Base-by-base conservation (phyloP, 1,284 basidiomycete genomes). In the Afroboletus lepidellus region DNA sequence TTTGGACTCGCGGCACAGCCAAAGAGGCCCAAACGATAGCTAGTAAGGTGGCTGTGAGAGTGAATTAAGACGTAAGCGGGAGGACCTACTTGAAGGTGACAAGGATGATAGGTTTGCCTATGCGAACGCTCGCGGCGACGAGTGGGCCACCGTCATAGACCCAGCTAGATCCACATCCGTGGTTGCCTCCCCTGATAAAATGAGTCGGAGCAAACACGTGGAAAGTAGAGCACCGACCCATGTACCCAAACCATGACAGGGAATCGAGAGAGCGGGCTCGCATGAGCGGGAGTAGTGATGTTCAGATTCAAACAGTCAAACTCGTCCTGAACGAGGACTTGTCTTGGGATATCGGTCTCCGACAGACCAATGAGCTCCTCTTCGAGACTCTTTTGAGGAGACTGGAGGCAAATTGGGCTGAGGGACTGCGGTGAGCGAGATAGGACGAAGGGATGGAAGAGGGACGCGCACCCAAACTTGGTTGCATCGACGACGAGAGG, bases 201-300 rank as follows among this genome's bases (percentile, higher is more conserved):
- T 60, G 38, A 59, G 58, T 53, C 44, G 21, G 41, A 46, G 42
- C 49, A 45, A 55, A 52, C 27, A 42, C 42, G 44, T 47, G 48
- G 23, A 39, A 20, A 46, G 12, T 39, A 29, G 43, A 50, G 36
- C 33, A 71, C 78, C 44, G 59, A 89, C 87, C 87, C 87, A 67
- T 90, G 87, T 18, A 90, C 74, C 87, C 86, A 90, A 38, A 89
- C 65, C 86, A 90, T 88, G 55, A 90, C 86, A 8, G 87, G 87
- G 13, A 84, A 58, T 36, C 72, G 73, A 29, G 84, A 82, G 38
- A 71, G 69, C 5, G 76, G 61, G 3, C 69, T 74, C 23, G 80
- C 70, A 32, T 77, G 77, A 18, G 76, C 80, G 20, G 87, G 87
- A 51, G 79, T 77, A n/a, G 85, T 87, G 51, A 90, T 85, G 67